Evolutionary conservation across 116 monocot genomes (phyloP), one percentile per base, ranked within the genome.

Genomic region (Phalaenopsis hybrid): DNA sequence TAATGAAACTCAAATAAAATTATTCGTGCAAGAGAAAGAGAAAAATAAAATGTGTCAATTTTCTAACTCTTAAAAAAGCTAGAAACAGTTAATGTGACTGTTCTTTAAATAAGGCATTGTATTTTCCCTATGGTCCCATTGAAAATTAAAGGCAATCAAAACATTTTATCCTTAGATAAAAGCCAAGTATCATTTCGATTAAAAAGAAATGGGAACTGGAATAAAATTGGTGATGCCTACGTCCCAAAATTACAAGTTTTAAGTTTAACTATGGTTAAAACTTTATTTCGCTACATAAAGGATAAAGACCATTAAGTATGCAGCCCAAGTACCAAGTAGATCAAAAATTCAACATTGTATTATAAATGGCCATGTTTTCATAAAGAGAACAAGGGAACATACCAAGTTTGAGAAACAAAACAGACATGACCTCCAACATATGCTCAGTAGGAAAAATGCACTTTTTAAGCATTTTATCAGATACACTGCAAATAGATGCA

Each of bases 391-490:
- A 57, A 76, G 41, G 33, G 1, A 70, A 85, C 88, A 79, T 89
- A 98, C 98, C 98, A 82, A 98, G 93, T 52, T 85, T 90, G 41
- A 92, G 89, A 76, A 95, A 90, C 78, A 98, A 88, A 80, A 86
- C 68, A 68, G 93, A 84, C 44, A 93, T 86, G 77, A 94, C 87
- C 69, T 58, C 77, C 77, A 93, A 86, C 28, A 92, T 75, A 84
- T 82, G 82, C 73, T 89, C 88, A 75, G 91, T 79, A 16, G 93
- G 92, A 77, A 83, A 34, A 79, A 63, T 76, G 84, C 80, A 84
- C 9, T 72, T 55, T 65, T 55, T 76, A 75, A 98, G 82, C 79
- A 85, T 80, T 48, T 87, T 88, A 51, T 85, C 85, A 46, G 90
- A 82, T 44, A 80, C 44, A 83, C 79, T 80, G 82, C 95, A 98